Percentiles rank a stretch among this genome's conserved stretches.
Evolutionary conservation across 2,329 filamentous ascomycete genomes (phyloP).

Genomic region (Lasiodiplodia citricola): DNA sequence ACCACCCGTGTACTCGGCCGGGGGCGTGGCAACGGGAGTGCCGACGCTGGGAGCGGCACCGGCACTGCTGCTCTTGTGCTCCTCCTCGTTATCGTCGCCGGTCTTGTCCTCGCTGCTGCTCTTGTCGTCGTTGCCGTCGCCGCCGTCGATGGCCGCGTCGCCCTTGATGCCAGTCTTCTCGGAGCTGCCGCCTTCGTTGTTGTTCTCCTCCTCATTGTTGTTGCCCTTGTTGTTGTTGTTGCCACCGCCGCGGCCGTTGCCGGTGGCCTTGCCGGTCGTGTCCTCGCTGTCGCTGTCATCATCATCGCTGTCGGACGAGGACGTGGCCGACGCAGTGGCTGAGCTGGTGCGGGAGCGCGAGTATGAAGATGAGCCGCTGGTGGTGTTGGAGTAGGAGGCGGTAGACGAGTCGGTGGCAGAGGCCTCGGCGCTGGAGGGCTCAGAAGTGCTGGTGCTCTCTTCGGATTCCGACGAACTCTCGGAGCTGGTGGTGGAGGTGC

Average conservation of each 20-base stretch:
- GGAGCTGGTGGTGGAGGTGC: no score
- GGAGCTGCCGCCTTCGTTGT: no score
- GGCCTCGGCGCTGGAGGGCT: no score
- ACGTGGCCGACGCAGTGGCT: not conserved
- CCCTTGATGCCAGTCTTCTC: not conserved
- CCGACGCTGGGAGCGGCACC: not conserved
- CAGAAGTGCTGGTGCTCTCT: no score
- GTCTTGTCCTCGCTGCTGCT: not conserved
- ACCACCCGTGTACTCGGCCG: not conserved
- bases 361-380: not conserved
- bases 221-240: no score
- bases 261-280: not conserved
- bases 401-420: no score
- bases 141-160: not conserved
- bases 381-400: no score
- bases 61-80: not conserved
- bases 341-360: not conserved
- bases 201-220: no score
- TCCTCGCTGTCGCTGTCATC: not conserved
- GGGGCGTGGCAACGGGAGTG: not conserved
- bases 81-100: not conserved
- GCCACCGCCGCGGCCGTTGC: no score
- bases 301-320: no score
- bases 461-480: no score
- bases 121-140: not conserved